Evolutionary conservation across 352 stramenopile species (phyloP).

Genomic region (Phytophthora colocasiae): DNA sequence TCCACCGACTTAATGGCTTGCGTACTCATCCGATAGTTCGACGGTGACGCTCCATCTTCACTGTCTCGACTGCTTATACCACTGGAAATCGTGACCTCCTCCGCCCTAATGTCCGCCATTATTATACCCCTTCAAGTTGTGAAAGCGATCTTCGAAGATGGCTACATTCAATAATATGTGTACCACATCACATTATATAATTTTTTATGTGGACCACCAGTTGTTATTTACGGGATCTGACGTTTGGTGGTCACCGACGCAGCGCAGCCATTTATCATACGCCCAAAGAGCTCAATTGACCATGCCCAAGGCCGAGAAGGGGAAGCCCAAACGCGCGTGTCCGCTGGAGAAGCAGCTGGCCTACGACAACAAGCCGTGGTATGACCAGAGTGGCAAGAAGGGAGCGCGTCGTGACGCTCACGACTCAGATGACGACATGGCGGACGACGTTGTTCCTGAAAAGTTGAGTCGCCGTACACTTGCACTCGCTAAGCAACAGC

Average conservation of each 20-base stretch:
- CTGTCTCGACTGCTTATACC: conserved; percentile 39
- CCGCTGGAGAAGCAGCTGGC: conserved; percentile 89
- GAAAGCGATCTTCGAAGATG: conserved; percentile 31
- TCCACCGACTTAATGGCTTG: conserved; percentile 69
- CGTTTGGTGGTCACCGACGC: conserved; percentile 36
- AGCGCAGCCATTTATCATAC: conserved; percentile 41
- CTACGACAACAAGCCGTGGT: conserved; percentile 89
- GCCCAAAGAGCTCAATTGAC: conserved; percentile 11
- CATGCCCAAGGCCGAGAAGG: conserved; percentile 78
- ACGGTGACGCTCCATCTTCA: conserved; percentile 34
- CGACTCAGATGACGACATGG: conserved; percentile 71
- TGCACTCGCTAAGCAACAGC: conserved; percentile 76
- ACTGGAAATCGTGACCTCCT: conserved; percentile 30
- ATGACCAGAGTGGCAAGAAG: conserved; percentile 53
- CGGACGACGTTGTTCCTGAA: conserved; percentile 76
- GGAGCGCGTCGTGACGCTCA: conserved; percentile 40
- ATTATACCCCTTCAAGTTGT: background rate
- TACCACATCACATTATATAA: background rate
- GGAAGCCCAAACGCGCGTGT: conserved; percentile 86
- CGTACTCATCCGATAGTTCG: conserved; percentile 73
- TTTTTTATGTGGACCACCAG: too few relatives aligned
- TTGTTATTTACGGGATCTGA: background rate
- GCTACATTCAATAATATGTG: conserved; percentile 11
- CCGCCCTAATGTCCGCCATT: conserved; percentile 10
- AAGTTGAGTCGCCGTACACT: conserved; percentile 86